Evolutionary conservation across 2,329 filamentous ascomycete species (phyloP).

Genomic region (Aspergillus quadrilineatus): DNA sequence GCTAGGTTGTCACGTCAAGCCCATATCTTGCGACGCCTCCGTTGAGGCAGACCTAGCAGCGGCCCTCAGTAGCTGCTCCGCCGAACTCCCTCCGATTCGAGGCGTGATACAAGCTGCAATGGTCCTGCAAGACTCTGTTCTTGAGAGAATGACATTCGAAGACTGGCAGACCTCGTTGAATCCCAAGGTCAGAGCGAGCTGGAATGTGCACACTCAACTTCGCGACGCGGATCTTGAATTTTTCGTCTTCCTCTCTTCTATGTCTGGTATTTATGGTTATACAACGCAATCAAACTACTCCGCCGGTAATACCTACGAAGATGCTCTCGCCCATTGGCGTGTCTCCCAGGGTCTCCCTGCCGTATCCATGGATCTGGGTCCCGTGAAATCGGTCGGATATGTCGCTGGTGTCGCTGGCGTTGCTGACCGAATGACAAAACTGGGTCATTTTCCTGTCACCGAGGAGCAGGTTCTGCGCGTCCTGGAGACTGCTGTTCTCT

Average conservation of each 20-base stretch:
- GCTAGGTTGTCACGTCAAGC: background rate
- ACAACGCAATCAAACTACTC: constrained; percentile 48
- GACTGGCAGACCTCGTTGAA: background rate
- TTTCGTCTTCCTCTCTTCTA: constrained; percentile 45
- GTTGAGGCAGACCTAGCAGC: background rate
- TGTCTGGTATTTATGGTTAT: constrained; percentile 47
- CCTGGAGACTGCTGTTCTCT: background rate
- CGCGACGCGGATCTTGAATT: constrained; percentile 30
- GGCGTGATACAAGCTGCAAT: background rate
- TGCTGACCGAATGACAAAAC: background rate
- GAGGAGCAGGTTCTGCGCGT: background rate
- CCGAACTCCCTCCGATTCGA: background rate
- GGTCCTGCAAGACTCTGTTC: background rate
- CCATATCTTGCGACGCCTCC: background rate
- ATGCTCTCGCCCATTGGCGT: constrained; percentile 32
- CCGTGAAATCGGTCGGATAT: constrained; percentile 36
- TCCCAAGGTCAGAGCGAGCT: background rate
- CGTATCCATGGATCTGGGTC: constrained; percentile 29
- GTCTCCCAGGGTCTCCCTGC: constrained; percentile 18
- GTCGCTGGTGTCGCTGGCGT: constrained; percentile 24
- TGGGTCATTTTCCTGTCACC: background rate
- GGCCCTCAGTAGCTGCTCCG: background rate
- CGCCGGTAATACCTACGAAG: constrained; percentile 42
- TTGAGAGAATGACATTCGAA: background rate
- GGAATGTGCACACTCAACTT: background rate